A percentile compares a stretch with the other conserved stretches of the same genome.
Conservation (phyloP, 2,329 filamentous ascomycete genomes). For the Didymella arachidicola region DNA sequence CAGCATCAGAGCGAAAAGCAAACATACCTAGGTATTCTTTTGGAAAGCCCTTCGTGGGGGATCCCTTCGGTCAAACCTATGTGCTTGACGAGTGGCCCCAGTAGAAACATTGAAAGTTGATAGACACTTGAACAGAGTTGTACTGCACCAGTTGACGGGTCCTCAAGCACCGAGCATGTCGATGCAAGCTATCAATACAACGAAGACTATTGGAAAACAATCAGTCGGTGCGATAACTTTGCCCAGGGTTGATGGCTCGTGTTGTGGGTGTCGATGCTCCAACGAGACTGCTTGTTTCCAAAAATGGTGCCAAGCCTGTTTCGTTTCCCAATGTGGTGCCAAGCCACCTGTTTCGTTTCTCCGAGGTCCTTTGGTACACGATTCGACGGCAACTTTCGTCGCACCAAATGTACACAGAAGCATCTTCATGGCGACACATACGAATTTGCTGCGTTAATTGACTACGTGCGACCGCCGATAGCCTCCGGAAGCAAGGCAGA, state of each 20-base stretch:
- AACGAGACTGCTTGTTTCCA: neutral
- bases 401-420: neutral
- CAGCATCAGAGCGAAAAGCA: neutral
- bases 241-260: neutral
- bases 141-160: too few species aligned
- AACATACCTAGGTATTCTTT: neutral
- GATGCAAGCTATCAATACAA: neutral
- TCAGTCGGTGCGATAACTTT: neutral
- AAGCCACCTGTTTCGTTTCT: neutral
- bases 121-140: too few species aligned
- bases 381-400: neutral
- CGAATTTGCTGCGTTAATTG: too few species aligned
- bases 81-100: too few species aligned
- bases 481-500: neutral
- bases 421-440: neutral
- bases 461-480: too few species aligned
- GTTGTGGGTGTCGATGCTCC: neutral
- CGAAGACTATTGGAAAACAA: neutral
- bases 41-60: neutral
- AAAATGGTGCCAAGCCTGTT: conserved; percentile 1
- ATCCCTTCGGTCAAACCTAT: neutral
- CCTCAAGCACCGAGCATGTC: too few species aligned
- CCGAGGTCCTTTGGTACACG: neutral
- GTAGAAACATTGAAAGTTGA: too few species aligned
- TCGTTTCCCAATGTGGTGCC: neutral